Conservation (phyloP, 805 yeast genomes). For the Candida railenensis region DNA sequence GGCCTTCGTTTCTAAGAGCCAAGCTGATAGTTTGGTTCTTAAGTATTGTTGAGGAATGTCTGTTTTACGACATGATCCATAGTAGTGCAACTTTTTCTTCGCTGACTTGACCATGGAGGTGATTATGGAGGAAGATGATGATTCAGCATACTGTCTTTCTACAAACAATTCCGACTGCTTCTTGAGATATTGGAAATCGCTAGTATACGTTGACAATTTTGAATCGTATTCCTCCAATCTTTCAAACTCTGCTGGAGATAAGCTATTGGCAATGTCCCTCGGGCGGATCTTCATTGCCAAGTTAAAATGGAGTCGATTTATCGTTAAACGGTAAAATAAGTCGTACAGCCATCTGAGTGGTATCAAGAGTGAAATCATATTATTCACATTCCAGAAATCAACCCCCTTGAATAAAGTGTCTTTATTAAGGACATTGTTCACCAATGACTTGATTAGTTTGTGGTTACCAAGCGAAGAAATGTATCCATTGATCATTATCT, state of each 20-base stretch:
- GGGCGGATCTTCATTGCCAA: slow-evolving; percentile 27
- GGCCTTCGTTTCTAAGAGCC: slow-evolving; percentile 26
- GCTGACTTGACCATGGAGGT: background rate
- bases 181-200: slow-evolving; percentile 6
- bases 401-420: slow-evolving; percentile 17
- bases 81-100: slow-evolving; percentile 5
- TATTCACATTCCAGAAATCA: slow-evolving; percentile 27
- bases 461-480: slow-evolving; percentile 39
- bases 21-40: slow-evolving; percentile 11
- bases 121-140: background rate
- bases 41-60: slow-evolving; percentile 8
- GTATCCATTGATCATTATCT: slow-evolving; percentile 35
- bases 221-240: slow-evolving; percentile 20
- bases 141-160: background rate
- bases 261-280: slow-evolving; percentile 31
- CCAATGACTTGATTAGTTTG: slow-evolving; percentile 20
- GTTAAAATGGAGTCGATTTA: slow-evolving; percentile 33
- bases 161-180: slow-evolving; percentile 4
- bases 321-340: slow-evolving; percentile 26
- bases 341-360: slow-evolving; percentile 40
- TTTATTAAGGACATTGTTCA: slow-evolving; percentile 9
- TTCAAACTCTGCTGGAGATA: slow-evolving; percentile 19
- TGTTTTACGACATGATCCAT: slow-evolving; percentile 1
- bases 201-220: slow-evolving; percentile 9
- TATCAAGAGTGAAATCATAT: slow-evolving; percentile 31